These are phyloP conservation scores for Thinopyrum obtusiflorum DNA, from an alignment of 202 grass and related monocot species.

Conservation along the genomic window DNA sequence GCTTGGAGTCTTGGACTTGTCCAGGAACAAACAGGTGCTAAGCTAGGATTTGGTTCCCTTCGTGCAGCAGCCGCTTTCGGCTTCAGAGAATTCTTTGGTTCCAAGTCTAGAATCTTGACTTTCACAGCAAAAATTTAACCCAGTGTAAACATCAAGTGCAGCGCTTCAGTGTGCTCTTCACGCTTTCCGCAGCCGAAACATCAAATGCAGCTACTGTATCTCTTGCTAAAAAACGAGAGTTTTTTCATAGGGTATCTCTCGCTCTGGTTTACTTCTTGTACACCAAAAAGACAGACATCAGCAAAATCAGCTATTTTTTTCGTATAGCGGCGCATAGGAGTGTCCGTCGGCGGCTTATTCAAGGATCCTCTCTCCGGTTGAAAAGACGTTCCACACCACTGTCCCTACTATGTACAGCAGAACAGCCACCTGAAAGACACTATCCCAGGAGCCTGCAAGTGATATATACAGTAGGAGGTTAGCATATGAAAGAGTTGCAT, in stretches of 20 bases:
- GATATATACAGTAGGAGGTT: neutral
- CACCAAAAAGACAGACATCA: conserved; percentile 13
- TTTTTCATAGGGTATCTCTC: neutral
- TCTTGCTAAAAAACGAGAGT: conserved; percentile 25
- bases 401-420: conserved; percentile 82
- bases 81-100: neutral
- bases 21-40: neutral
- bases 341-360: conserved; percentile 43
- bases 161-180: neutral
- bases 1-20: conserved; percentile 5
- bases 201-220: conserved; percentile 12
- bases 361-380: conserved; percentile 87
- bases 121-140: neutral
- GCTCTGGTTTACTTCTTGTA: conserved; percentile 7
- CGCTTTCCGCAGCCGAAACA: conserved; percentile 2
- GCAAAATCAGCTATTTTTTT: conserved; percentile 24
- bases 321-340: neutral
- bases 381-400: conserved; percentile 92
- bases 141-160: neutral
- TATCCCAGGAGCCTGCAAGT: conserved; percentile 85
- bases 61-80: conserved; percentile 29
- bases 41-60: conserved; percentile 3
- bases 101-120: conserved; percentile 10
- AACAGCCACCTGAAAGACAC: conserved; percentile 88
- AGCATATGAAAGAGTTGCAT: neutral